Evolutionary conservation across 1,139 yeast species (phyloP), one percentile per base, ranked within the genome.

Genomic region (Geotrichum fermentans): DNA sequence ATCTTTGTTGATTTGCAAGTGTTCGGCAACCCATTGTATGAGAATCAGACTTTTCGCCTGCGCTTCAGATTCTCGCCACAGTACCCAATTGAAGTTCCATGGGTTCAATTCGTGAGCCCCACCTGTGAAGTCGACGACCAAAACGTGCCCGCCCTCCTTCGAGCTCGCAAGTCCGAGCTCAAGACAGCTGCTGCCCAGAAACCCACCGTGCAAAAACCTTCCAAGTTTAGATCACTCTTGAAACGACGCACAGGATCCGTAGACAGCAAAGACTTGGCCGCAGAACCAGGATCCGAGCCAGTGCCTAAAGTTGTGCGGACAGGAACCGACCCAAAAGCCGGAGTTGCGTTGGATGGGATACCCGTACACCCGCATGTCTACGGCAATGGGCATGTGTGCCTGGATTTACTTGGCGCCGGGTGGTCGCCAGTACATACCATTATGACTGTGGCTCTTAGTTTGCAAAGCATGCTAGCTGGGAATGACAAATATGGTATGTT

Each of bases 281-380:
- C 13, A 2, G 29, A 29, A n/a, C 29, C 24, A n/a, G 28, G 18
- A 18, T 5, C 43, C n/a, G 43, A 29, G n/a, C 16, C 22, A 18
- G n/a, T 1, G 17, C 13, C 41, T 2, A 28, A 28, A 14, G 35
- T 29, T 4, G 43, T 29, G 4, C 6, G 16, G 16, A 16, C 17
- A 7, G 36, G 29, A 18, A 52, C 45, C 28, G 28, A 24, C 10
- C 28, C 28, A 6, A 3, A 47, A 53, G 2, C 58, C 57, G 0
- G 61, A 52, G 2, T 34, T 11, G 65, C 62, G 3, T 49, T 52
- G 3, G 55, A 56, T 16, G 58, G 56, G 28, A 72, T 82, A 5
- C 90, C 90, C 0, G 56, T 80, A 1, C 89, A 83, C 59, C 90
- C 90, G 0, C 90, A 83, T 59, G 72, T 83, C 2, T 83, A 83